A percentile compares a stretch with the other conserved stretches of the same genome.
Conservation (phyloP, 106 monocot genomes). For the Iris macrosiphon region DNA sequence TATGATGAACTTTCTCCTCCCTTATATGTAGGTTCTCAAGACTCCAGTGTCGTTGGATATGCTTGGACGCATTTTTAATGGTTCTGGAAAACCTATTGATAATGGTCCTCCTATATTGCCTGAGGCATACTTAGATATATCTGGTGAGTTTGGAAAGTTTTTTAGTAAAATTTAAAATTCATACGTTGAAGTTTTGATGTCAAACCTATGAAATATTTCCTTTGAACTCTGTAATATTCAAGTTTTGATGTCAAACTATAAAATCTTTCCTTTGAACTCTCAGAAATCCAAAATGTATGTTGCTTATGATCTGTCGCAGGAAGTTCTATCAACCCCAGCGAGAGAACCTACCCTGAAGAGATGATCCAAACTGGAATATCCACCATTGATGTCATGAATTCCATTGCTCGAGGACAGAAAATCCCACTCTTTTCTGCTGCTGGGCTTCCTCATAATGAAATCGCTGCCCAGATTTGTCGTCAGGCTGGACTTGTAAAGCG, state of each 20-base stretch:
- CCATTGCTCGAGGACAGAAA: conserved; percentile 96
- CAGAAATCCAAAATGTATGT: too few species aligned
- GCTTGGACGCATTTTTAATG: conserved; percentile 99
- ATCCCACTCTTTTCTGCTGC: conserved; percentile 96
- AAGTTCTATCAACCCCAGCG: conserved; percentile 97
- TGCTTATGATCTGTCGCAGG: conserved; percentile 39
- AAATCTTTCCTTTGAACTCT: too few species aligned
- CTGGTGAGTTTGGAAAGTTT: conserved; percentile 43
- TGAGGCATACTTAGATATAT: conserved; percentile 95
- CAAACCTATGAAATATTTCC: too few species aligned
- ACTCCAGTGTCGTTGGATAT: conserved; percentile 95
- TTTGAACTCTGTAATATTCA: too few species aligned
- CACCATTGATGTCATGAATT: conserved; percentile 98
- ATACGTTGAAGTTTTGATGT: too few species aligned
- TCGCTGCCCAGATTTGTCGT: conserved; percentile 99
- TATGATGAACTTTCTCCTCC: neutral
- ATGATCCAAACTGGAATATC: conserved; percentile 99
- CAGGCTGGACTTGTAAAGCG: conserved; percentile 98
- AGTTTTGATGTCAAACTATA: too few species aligned
- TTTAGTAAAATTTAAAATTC: neutral
- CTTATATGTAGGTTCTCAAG: conserved; percentile 64
- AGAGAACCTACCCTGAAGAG: conserved; percentile 98
- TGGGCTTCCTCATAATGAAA: conserved; percentile 96
- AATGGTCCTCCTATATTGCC: conserved; percentile 96
- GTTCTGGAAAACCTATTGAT: conserved; percentile 98